These are phyloP conservation scores for Leptographium flavum DNA, from an alignment of 2,329 filamentous ascomycete genomes.

Conservation along the genomic window DNA sequence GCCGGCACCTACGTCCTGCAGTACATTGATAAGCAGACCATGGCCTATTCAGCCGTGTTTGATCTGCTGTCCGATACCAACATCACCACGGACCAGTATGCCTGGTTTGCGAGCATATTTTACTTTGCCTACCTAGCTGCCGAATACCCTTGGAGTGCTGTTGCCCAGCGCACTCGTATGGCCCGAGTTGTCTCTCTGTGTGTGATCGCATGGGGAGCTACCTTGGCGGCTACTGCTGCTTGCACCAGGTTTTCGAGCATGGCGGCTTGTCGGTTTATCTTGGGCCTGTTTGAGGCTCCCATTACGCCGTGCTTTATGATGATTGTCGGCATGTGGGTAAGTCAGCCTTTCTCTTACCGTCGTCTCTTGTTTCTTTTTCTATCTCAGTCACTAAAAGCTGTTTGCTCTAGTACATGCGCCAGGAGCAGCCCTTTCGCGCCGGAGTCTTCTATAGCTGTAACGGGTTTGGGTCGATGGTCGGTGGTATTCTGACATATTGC, in stretches of 20 bases:
- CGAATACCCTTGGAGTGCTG: slow-evolving; percentile 28
- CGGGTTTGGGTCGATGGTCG: slow-evolving; percentile 46
- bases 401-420: slow-evolving; percentile 14
- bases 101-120: slow-evolving; percentile 22
- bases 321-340: slow-evolving; percentile 44
- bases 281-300: slow-evolving; percentile 41
- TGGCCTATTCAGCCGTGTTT: slow-evolving; percentile 57
- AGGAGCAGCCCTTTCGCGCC: slow-evolving; percentile 34
- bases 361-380: too few relatives aligned
- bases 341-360: too few relatives aligned
- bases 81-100: slow-evolving; percentile 48
- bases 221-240: slow-evolving; percentile 32
- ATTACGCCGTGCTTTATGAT: slow-evolving; percentile 43
- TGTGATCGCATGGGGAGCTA: slow-evolving; percentile 26
- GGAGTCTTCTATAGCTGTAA: slow-evolving; percentile 40
- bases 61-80: slow-evolving; percentile 47
- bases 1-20: slow-evolving; percentile 3
- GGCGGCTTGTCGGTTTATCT: slow-evolving; percentile 39
- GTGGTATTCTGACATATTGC: slow-evolving; percentile 41
- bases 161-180: slow-evolving; percentile 32
- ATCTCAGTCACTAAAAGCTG: too few relatives aligned
- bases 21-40: slow-evolving; percentile 47
- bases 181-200: slow-evolving; percentile 31
- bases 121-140: slow-evolving; percentile 34
- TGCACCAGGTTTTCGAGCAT: slow-evolving; percentile 40